Evolutionary conservation across 192 early-diverging fungal genomes (phyloP), one percentile per base, ranked within the genome.

Genomic region (Backusella circina): DNA sequence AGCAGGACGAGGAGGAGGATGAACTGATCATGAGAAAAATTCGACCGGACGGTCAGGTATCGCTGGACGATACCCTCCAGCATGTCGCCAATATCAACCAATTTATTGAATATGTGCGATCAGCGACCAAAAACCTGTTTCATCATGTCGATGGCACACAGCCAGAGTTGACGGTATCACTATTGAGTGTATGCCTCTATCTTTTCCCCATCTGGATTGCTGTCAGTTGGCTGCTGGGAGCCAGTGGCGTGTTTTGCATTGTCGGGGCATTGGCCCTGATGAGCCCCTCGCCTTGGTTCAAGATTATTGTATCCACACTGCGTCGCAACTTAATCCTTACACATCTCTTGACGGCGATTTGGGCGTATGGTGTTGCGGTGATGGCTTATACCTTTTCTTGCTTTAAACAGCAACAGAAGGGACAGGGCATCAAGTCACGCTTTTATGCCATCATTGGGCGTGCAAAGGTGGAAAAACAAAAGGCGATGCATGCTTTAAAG

Each of bases 51-150:
- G 67, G 54, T 12, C 61, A 77, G 28, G 61, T 73, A 39, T 77
- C 75, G 33, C 72, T 81, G 75, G 79, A 81, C 67, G 75, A 74
- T 51, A 77, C 79, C 0, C 30, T 81, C 5, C 38, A 81, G 9
- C 37, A 81, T 74, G 41, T 81, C 1, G 67, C 32, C 26, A 57
- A 23, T 54, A 44, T 74, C 41, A 76, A 81, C 21, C 18, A 33
- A 50, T 73, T 67, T 70, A 54, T 77, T 16, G 67, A 32, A 2
- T 37, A 37, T 35, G 32, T 71, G 13, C 13, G 33, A 41, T 54
- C 5, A n/a, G 26, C 16, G 33, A n/a, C 38, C 13, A 47, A 70
- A 36, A 33, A 9, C 30, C 10, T 72, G 33, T 61, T 35, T 21
- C 2, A 32, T 41, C 54, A 77, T 39, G 26, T 77, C 18, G 75